These are phyloP conservation scores for Scytalidium lignicola DNA, from an alignment of 2,329 filamentous ascomycete genomes.

Conservation along the genomic window DNA sequence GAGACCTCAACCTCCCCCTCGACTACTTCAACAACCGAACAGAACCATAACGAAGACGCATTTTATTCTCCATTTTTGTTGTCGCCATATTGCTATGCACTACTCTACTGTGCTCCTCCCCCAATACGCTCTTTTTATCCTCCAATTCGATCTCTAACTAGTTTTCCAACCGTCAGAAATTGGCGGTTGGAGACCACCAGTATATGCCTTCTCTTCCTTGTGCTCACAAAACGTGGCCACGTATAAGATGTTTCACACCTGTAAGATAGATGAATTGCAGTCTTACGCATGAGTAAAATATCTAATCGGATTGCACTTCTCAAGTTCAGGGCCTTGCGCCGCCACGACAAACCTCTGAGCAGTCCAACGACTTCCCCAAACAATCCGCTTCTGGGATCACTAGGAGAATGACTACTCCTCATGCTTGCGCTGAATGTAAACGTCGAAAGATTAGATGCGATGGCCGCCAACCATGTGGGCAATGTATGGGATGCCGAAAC, in stretches of 20 bases:
- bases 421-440: conserved; percentile 73
- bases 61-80: no score
- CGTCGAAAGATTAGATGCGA: conserved; percentile 81
- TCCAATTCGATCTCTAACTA: not conserved
- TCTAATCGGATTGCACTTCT: conserved; percentile 7
- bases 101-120: no score
- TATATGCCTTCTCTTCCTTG: conserved; percentile 22
- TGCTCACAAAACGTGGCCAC: conserved; percentile 11
- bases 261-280: conserved; percentile 17
- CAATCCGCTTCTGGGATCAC: conserved; percentile 31
- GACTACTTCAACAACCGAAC: no score
- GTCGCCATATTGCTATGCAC: no score
- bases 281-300: not conserved
- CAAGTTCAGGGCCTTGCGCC: conserved; percentile 28
- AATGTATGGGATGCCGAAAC: conserved; percentile 76
- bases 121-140: no score
- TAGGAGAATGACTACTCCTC: conserved; percentile 50
- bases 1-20: no score
- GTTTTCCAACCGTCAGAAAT: conserved; percentile 1
- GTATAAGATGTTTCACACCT: conserved; percentile 28
- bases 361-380: conserved; percentile 22
- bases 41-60: no score
- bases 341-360: conserved; percentile 19
- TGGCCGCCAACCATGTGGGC: conserved; percentile 74
- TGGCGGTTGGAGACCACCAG: conserved; percentile 4